Conservation (phyloP, 1,139 yeast species). For the Zygoascus hellenicus region DNA sequence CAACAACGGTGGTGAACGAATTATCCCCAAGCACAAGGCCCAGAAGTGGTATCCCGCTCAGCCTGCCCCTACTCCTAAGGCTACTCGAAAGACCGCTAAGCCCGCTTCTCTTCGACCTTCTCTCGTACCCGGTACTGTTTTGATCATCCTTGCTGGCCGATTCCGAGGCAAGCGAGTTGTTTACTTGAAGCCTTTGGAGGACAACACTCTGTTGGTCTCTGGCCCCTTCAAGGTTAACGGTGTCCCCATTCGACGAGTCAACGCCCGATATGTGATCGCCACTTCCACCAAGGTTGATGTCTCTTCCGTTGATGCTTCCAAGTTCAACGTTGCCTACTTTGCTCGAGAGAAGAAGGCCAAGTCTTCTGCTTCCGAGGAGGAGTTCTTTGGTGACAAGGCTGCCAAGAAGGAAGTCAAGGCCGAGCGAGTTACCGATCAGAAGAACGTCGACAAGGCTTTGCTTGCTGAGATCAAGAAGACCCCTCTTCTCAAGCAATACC, state of each 20-base stretch:
- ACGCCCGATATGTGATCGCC: conserved; percentile 98
- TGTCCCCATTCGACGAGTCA: conserved; percentile 99
- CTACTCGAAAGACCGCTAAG: conserved; percentile 64
- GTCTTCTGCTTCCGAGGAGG: conserved; percentile 84
- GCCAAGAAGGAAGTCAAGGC: conserved; percentile 84
- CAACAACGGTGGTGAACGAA: conserved; percentile 34
- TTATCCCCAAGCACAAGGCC: conserved; percentile 44
- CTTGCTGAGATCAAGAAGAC: conserved; percentile 95
- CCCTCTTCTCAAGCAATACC: conserved; percentile 96
- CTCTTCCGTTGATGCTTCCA: conserved; percentile 76
- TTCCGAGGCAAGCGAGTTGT: conserved; percentile 99
- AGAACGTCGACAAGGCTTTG: conserved; percentile 90
- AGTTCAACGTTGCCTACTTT: conserved; percentile 93
- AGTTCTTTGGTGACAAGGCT: conserved; percentile 85
- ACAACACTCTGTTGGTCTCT: conserved; percentile 94
- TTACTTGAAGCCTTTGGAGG: conserved; percentile 95
- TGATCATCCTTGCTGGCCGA: conserved; percentile 98
- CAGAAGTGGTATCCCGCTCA: conserved; percentile 91
- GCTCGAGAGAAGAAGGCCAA: conserved; percentile 81
- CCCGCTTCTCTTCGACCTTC: conserved; percentile 97
- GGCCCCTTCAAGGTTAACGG: conserved; percentile 99
- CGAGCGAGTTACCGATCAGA: conserved; percentile 98
- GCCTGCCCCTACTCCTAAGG: conserved; percentile 78
- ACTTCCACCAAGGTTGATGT: conserved; percentile 90
- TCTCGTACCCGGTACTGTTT: conserved; percentile 97